Conservation (phyloP, 768 basidiomycete species). For the Suillus placidus region DNA sequence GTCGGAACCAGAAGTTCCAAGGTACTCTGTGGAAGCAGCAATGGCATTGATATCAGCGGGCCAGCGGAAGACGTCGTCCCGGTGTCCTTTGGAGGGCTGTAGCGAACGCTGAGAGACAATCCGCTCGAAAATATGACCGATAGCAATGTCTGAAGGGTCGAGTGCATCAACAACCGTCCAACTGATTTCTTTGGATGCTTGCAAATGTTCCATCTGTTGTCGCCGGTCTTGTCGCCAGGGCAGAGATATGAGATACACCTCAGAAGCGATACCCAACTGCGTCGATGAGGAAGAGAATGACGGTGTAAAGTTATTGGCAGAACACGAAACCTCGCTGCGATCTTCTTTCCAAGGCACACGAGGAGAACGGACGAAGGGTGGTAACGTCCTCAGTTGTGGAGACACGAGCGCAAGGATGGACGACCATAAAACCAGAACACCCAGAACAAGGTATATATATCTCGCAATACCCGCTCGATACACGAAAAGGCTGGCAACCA, state of each 20-base stretch:
- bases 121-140: conserved; percentile 45
- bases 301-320: neutral
- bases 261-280: conserved; percentile 41
- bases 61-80: conserved; percentile 37
- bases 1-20: conserved; percentile 25
- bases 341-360: neutral
- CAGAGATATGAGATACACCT: conserved; percentile 63
- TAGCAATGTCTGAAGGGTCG: conserved; percentile 39
- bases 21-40: conserved; percentile 13
- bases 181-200: conserved; percentile 44
- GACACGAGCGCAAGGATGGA: neutral
- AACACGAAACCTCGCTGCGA: neutral
- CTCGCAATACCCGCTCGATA: neutral
- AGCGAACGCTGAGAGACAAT: conserved; percentile 41
- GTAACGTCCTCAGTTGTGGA: neutral
- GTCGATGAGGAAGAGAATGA: neutral
- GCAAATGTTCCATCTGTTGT: conserved; percentile 57
- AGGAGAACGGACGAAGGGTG: neutral
- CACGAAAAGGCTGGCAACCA: neutral
- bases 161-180: conserved; percentile 61
- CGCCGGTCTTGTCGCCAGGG: conserved; percentile 57
- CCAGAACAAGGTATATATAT: neutral
- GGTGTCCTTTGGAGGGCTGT: conserved; percentile 12
- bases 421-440: neutral
- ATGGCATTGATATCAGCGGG: conserved; percentile 39